phyloP scores from a whole-genome alignment of 2,329 filamentous ascomycete genomes.

The Aspergillus quadricinctus region DNA sequence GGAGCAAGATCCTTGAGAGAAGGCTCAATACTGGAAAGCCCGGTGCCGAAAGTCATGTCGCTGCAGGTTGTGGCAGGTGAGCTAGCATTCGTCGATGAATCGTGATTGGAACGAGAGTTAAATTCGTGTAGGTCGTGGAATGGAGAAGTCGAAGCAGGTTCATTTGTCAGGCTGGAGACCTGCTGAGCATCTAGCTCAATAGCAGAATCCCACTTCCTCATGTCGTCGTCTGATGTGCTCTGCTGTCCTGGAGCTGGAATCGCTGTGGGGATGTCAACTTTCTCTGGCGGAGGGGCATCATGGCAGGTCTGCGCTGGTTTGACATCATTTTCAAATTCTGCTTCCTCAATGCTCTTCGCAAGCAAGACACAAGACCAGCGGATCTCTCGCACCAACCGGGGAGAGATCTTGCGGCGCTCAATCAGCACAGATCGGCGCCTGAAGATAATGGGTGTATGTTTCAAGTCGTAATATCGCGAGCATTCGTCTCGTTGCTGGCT shows the following conservation, averaged over 20 bases:
- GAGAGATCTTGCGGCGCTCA: slow-evolving; percentile 29
- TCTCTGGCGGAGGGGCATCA: background rate
- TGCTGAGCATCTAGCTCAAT: slow-evolving; percentile 16
- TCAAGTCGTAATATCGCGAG: slow-evolving; percentile 29
- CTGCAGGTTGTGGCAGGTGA: slow-evolving; percentile 4
- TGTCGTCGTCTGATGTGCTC: background rate
- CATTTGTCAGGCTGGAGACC: slow-evolving; percentile 15
- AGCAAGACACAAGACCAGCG: slow-evolving; percentile 33
- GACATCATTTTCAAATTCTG: slow-evolving; percentile 4
- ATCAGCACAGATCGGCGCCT: slow-evolving; percentile 30
- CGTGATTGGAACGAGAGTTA: slow-evolving; percentile 4
- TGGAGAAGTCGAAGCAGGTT: background rate
- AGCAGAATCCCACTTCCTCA: slow-evolving; percentile 20
- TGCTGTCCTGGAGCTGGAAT: background rate
- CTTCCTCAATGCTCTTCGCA: slow-evolving; percentile 26
- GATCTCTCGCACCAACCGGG: slow-evolving; percentile 32
- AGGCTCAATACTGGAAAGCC: slow-evolving; percentile 1
- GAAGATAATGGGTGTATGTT: slow-evolving; percentile 30
- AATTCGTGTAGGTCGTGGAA: background rate
- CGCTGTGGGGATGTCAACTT: background rate
- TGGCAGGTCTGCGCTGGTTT: background rate
- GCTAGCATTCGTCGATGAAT: slow-evolving; percentile 7
- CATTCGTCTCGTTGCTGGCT: slow-evolving; percentile 3
- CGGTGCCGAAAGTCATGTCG: background rate
- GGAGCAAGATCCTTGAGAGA: slow-evolving; percentile 1